Conservation (phyloP, 164 flowering plant genomes). For the Tinospora cordifolia region DNA sequence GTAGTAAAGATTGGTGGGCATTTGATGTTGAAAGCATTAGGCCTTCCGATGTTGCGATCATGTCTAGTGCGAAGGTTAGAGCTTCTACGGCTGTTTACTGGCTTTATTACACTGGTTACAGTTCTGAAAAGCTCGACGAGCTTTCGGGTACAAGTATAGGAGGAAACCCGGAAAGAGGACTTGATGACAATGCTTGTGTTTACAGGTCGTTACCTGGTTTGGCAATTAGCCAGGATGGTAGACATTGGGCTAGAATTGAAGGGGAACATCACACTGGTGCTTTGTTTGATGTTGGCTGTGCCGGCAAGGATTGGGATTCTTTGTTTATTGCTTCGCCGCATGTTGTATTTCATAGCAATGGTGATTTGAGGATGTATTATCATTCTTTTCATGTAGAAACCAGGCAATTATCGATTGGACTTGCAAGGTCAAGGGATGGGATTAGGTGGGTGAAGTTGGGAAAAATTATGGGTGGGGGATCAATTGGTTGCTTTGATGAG, state of each 20-base stretch:
- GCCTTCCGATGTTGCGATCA: constrained; percentile 65
- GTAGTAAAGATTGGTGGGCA: constrained; percentile 83
- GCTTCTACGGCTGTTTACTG: constrained; percentile 66
- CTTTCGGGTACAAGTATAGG: constrained; percentile 12
- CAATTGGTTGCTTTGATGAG: constrained; percentile 50
- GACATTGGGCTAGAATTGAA: constrained; percentile 88
- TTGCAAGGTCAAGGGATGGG: constrained; percentile 85
- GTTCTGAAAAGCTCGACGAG: constrained; percentile 35
- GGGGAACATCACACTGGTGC: constrained; percentile 90
- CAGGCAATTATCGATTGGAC: constrained; percentile 43
- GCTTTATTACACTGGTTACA: constrained; percentile 78
- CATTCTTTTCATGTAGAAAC: constrained; percentile 55
- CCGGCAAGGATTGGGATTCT: constrained; percentile 63
- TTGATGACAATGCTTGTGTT: constrained; percentile 10
- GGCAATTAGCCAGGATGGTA: constrained; percentile 78
- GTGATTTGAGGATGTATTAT: constrained; percentile 82
- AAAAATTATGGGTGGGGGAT: constrained; percentile 54
- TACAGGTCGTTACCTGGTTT: constrained; percentile 64
- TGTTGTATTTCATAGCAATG: constrained; percentile 51
- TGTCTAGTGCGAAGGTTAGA: constrained; percentile 63
- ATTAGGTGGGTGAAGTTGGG: constrained; percentile 85
- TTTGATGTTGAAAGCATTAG: constrained; percentile 59
- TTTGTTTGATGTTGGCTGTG: constrained; percentile 53
- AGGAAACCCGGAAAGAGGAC: constrained; percentile 29
- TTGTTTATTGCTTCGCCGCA: constrained; percentile 45